phyloP scores from a whole-genome alignment of 805 yeast species.

The Wickerhamiella bombiphila region DNA sequence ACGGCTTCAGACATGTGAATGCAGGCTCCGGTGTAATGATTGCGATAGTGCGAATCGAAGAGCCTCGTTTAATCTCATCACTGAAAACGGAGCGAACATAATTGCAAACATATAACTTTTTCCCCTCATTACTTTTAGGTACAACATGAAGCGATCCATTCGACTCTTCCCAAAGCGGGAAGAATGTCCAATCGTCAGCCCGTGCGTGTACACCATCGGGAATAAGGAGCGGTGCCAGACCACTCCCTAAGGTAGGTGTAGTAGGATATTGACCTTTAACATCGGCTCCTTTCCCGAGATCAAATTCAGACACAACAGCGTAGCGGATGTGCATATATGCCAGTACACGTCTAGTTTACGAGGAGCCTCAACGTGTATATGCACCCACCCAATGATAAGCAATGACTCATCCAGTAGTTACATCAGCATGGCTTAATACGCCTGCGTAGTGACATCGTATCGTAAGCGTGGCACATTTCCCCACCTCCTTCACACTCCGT shows the following conservation, averaged over 20 bases:
- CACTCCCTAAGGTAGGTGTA: conserved; percentile 13
- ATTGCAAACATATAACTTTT: conserved; percentile 40
- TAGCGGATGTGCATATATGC: conserved; percentile 35
- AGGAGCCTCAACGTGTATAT: too few relatives aligned
- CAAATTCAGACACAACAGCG: conserved; percentile 63
- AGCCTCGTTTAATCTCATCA: conserved; percentile 37
- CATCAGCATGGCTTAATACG: too few relatives aligned
- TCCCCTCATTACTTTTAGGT: conserved; percentile 21
- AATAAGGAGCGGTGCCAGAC: conserved; percentile 41
- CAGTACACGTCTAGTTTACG: too few relatives aligned
- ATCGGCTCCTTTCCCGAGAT: conserved; percentile 58
- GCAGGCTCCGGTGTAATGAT: conserved; percentile 39
- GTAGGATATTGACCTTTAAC: conserved; percentile 47
- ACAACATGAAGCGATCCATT: conserved; percentile 20
- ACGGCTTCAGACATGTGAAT: conserved; percentile 45
- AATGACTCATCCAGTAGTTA: too few relatives aligned
- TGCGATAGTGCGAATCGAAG: conserved; percentile 43
- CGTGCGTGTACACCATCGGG: conserved; percentile 47
- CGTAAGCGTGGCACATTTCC: too few relatives aligned
- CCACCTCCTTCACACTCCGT: too few relatives aligned
- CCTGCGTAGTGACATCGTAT: too few relatives aligned
- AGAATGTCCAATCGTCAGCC: conserved; percentile 41
- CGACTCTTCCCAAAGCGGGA: conserved; percentile 26
- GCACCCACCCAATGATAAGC: too few relatives aligned
- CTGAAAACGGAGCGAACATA: conserved; percentile 38